Base-by-base conservation (phyloP, 2,329 filamentous ascomycete genomes). In the Cercospora sp. region DNA sequence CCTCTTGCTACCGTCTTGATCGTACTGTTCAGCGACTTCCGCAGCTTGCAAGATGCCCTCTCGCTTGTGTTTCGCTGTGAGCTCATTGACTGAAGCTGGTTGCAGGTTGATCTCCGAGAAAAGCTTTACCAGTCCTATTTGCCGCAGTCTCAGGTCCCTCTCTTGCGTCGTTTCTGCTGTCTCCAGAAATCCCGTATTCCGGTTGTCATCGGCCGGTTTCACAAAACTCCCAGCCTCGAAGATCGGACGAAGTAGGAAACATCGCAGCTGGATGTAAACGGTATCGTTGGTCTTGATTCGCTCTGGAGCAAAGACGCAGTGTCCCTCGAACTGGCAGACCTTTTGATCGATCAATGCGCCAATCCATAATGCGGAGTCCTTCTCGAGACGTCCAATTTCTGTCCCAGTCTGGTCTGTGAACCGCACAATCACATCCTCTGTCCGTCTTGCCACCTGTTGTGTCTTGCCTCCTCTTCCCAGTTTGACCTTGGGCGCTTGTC, bases 271-370 rank as follows among this genome's bases (percentile, higher is more conserved):
- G 6, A 99, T 80, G 74, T 94, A 97, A n/a, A 99, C 86, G 0
- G 93, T 98, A 75, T 99, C 95, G 75, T 97, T 97, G 8, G 94
- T 95, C 61, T 92, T 86, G 59, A 98, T 80, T 58, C 88, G 85
- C 66, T 98, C 94, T 0, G 94, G 94, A 0, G 92, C 92, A 79
- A 91, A 98, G 1, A 99, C 93, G 75, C 93, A 97, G 12, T 87
- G 88, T 5, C 91, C 95, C 73, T 97, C 91, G 70, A 99, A 97
- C 24, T 82, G 87, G 82, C 94, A 97, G 3, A 97, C 86, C 34
- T 91, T 90, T 78, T 98, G 93, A 76, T 99, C 95, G 62, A 98
- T 88, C 73, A 99, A 81, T 0, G 93, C 90, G 3, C 95, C 97
- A 5, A 98, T 91, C 94, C 95, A 99, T 68, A 89, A 88, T 3